phyloP scores from a whole-genome alignment of 2,329 filamentous ascomycete species.

The Emergomyces orientalis region DNA sequence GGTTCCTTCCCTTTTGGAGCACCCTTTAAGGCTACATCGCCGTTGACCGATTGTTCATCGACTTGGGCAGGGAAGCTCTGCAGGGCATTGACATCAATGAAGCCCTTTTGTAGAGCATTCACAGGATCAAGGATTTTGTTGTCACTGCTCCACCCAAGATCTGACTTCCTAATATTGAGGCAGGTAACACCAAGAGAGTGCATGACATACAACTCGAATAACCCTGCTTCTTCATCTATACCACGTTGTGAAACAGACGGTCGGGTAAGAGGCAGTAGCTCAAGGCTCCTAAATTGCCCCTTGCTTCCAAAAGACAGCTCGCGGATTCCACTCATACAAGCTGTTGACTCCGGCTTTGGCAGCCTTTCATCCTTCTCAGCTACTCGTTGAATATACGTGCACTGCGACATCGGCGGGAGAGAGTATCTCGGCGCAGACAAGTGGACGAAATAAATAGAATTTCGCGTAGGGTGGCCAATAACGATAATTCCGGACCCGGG shows the following conservation, averaged over 20 bases:
- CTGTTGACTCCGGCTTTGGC: slow-evolving; percentile 83
- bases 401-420: slow-evolving; percentile 69
- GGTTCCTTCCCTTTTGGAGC: slow-evolving; percentile 26
- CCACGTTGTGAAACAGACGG: slow-evolving; percentile 43
- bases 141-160: slow-evolving; percentile 84
- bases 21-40: slow-evolving; percentile 23
- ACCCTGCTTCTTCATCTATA: slow-evolving; percentile 52
- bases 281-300: slow-evolving; percentile 78
- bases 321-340: slow-evolving; percentile 91
- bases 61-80: slow-evolving; percentile 38
- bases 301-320: slow-evolving; percentile 88
- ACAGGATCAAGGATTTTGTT: slow-evolving; percentile 76
- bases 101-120: slow-evolving; percentile 63
- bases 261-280: slow-evolving; percentile 65
- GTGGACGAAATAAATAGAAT: slow-evolving; percentile 95
- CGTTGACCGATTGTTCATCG: slow-evolving; percentile 39
- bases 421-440: slow-evolving; percentile 90
- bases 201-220: slow-evolving; percentile 96
- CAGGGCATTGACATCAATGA: slow-evolving; percentile 66
- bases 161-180: slow-evolving; percentile 72
- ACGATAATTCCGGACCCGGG: slow-evolving; percentile 85
- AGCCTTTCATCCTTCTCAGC: slow-evolving; percentile 61
- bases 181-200: slow-evolving; percentile 96
- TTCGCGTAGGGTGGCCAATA: slow-evolving; percentile 90
- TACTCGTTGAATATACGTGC: slow-evolving; percentile 73